These are phyloP conservation scores for Gymnopus androsaceus DNA, from an alignment of 1,284 basidiomycete genomes.

Conservation along the genomic window DNA sequence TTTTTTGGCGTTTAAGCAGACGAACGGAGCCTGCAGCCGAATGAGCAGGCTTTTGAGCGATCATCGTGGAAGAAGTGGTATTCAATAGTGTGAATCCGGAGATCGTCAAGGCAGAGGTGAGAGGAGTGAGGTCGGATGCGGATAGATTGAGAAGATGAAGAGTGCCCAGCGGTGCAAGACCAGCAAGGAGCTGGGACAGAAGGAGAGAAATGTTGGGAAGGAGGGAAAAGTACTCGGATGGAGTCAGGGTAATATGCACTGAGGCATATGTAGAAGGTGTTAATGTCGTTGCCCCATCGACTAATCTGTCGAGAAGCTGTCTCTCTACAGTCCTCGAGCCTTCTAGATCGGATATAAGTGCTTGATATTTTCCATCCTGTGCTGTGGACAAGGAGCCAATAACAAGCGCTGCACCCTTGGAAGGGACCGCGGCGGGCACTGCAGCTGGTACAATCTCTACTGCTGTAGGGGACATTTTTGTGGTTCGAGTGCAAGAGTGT, in stretches of 20 bases:
- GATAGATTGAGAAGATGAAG: constrained; percentile 62
- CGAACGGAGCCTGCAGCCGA: constrained; percentile 41
- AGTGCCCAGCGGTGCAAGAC: constrained; percentile 65
- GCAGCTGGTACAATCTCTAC: constrained; percentile 33
- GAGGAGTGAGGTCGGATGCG: constrained; percentile 38
- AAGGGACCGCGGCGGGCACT: constrained; percentile 21
- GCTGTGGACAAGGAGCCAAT: constrained; percentile 77
- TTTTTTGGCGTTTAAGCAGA: constrained; percentile 47
- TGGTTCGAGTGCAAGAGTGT: background rate
- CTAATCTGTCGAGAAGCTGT: constrained; percentile 74
- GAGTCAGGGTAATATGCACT: constrained; percentile 62
- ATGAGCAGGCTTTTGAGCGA: constrained; percentile 68
- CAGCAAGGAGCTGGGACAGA: constrained; percentile 57
- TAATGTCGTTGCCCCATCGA: constrained; percentile 69
- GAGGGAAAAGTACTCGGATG: constrained; percentile 61
- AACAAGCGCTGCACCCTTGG: constrained; percentile 56
- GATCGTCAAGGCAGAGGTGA: constrained; percentile 60
- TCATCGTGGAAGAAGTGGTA: constrained; percentile 45
- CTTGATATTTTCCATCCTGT: constrained; percentile 74
- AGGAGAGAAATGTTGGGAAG: constrained; percentile 53
- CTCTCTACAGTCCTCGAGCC: constrained; percentile 59
- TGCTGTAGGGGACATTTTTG: constrained; percentile 62
- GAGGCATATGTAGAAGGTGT: constrained; percentile 59
- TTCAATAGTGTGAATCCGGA: constrained; percentile 61
- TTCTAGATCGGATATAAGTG: constrained; percentile 61